Evolutionary conservation across 176 grass and related monocot genomes (phyloP).

Genomic region (Eragrostis curvula): DNA sequence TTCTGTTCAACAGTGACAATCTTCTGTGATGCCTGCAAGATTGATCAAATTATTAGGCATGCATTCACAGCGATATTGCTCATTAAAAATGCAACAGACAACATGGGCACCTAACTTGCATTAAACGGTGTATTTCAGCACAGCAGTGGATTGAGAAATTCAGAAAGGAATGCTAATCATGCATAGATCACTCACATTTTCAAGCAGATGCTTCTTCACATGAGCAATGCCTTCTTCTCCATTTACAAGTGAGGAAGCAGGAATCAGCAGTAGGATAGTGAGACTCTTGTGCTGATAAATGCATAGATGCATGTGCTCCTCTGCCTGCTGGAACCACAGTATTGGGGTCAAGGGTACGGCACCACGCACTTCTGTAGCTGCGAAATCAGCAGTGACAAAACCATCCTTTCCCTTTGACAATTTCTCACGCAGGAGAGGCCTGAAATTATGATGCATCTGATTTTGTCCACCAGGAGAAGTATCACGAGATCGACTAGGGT

Average conservation of each 20-base stretch:
- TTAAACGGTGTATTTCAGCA: slow-evolving; percentile 9
- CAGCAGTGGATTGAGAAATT: slow-evolving; percentile 14
- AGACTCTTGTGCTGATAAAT: slow-evolving; percentile 82
- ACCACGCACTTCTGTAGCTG: slow-evolving; percentile 52
- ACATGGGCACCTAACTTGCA: background rate
- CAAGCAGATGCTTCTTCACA: slow-evolving; percentile 81
- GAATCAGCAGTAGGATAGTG: slow-evolving; percentile 78
- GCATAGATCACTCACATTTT: slow-evolving; percentile 70
- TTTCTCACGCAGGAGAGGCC: slow-evolving; percentile 79
- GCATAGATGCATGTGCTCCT: slow-evolving; percentile 84
- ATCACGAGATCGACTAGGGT: slow-evolving; percentile 67
- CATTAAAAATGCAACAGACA: background rate
- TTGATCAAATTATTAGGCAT: slow-evolving; percentile 39
- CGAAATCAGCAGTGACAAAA: slow-evolving; percentile 69
- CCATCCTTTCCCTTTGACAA: slow-evolving; percentile 94
- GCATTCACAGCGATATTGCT: slow-evolving; percentile 42
- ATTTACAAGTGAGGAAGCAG: slow-evolving; percentile 72
- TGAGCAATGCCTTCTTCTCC: slow-evolving; percentile 76
- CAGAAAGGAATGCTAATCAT: background rate
- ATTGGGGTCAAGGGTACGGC: slow-evolving; percentile 57
- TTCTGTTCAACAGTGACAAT: slow-evolving; percentile 81
- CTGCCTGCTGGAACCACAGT: slow-evolving; percentile 80
- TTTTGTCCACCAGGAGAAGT: slow-evolving; percentile 74
- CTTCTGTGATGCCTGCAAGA: slow-evolving; percentile 77
- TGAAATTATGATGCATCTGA: slow-evolving; percentile 62